Percentiles rank a stretch among this genome's conserved stretches.
These are phyloP conservation scores for Candida sonorensis DNA, from an alignment of 805 yeast genomes.

Conservation along the genomic window DNA sequence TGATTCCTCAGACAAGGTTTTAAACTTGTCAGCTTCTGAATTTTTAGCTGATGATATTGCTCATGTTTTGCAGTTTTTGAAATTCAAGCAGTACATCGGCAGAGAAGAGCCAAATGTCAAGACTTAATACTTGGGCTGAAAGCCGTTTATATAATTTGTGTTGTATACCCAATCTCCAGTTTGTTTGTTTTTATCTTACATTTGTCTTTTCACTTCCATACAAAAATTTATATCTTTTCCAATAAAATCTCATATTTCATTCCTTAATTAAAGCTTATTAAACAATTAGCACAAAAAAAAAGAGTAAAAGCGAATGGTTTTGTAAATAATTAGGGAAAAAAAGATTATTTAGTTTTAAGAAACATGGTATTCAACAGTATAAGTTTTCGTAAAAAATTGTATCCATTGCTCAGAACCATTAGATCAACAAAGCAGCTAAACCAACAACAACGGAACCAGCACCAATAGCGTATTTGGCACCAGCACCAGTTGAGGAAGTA, in stretches of 20 bases:
- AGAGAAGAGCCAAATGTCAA: conserved; percentile 84
- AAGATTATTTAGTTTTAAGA: too few relatives aligned
- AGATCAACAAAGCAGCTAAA: conserved; percentile 14
- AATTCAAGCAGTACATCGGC: conserved; percentile 68
- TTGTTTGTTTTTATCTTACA: not conserved
- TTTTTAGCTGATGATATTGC: conserved; percentile 59
- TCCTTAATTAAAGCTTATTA: too few relatives aligned
- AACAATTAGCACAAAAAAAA: too few relatives aligned
- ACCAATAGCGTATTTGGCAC: conserved; percentile 10
- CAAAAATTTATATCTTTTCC: too few relatives aligned
- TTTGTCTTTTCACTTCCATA: not conserved
- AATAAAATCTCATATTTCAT: too few relatives aligned
- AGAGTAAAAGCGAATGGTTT: too few relatives aligned
- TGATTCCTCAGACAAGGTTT: conserved; percentile 43
- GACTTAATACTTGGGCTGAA: conserved; percentile 38
- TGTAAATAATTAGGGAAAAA: too few relatives aligned
- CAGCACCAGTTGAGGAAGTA: conserved; percentile 6
- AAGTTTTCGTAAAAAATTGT: too few relatives aligned
- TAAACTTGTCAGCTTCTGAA: conserved; percentile 50
- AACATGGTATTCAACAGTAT: too few relatives aligned
- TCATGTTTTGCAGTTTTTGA: conserved; percentile 59
- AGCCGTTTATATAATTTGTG: not conserved
- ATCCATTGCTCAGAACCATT: not conserved
- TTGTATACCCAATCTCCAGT: too few relatives aligned
- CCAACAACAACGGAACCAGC: conserved; percentile 15